Base-by-base conservation (phyloP, 257 asterid species). In the Pogostemon cablin region DNA sequence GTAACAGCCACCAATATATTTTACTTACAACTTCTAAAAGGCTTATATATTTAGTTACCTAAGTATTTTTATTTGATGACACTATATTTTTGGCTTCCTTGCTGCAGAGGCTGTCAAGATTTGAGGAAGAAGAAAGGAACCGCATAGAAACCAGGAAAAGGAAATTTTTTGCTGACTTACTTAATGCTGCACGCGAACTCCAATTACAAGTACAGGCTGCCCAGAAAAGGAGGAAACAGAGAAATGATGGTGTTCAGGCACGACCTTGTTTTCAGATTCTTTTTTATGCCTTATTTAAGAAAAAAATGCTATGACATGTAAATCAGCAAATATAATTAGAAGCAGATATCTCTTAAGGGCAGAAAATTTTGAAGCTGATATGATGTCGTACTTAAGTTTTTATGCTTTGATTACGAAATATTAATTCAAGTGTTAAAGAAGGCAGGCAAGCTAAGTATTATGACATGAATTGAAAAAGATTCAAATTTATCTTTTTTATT, bases 211-310 rank as follows among this genome's bases (percentile, higher is more conserved):
- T 89, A 54, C 98, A 86, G 78, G 96, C 96, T 79, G 74, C 86
- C 81, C 99, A 95, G 82, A 95, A 86, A 77, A 88, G 97, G 38
- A 80, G 99, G 58, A 95, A 91, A 79, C 99, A 91, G 76, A 89
- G 96, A 74, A 91, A 88, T 75, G 99, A 95, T 77, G 92, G 93
- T 75, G 93, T 95, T 78, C 99, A 95, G 96, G 99, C 73, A 86
- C 3, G 90, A 17, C 12, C 63, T 60, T 59, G 20, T 77, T 75
- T 68, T 69, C 42, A 39, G 4, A 47, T 62, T 47, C 0, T 50
- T 49, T 56, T 64, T 7, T 32, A 35, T 62, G 49, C 4, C 17
- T 73, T 55, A 38, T 56, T 71, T 49, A 49, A 9, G 32, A 9
- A 72, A 65, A 53, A 54, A 69, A 17, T 62, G 32, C 32, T 1